Evolutionary conservation across 2,329 filamentous ascomycete species (phyloP), one percentile per base, ranked within the genome.

Genomic region (Nemania serpens): DNA sequence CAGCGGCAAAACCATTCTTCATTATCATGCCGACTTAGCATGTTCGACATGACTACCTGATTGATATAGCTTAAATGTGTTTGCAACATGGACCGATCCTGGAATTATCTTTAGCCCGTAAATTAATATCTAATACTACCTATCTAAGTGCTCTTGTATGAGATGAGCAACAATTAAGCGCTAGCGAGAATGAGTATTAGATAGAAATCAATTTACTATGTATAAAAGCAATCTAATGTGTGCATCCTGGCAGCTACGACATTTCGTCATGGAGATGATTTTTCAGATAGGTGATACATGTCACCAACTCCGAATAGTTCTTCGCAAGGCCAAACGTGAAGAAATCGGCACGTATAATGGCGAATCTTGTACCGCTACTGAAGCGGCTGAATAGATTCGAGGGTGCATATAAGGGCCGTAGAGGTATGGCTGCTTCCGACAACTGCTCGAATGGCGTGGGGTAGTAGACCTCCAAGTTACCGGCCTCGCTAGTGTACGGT

Each of bases 311-410:
- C 1, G 15, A 25, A 55, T 34, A 46, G 45, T 59, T 53, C 10
- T 61, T 62, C 11, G 67, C 64, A n/a, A 68, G 60, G n/a, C 66
- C 61, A 52, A 67, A 70, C 2, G 56, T 59, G 45, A 66, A 68
- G 42, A 70, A 66, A 36, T 71, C 69, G 4, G 64, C 42, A 2
- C 69, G 68, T 1, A 67, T 48, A n/a, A 71, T 51, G 22, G 53
- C 64, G 48, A 67, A 71, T 37, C 57, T 70, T 2, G 66, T 66
- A 25, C 22, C 17, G 36, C 48, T 18, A 5, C 18, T 50, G 12
- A 71, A 63, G 12, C 67, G 63, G 36, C 55, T 58, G 9, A 65
- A 18, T 34, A 67, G 58, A 39, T 65, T 66, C 11, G 62, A 63
- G 7, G 48, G 37, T 15, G 37, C 55, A 22, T 70, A 69, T 18